These are phyloP conservation scores for Penicillium sp. DNA, from an alignment of 2,329 filamentous ascomycete species.

Conservation along the genomic window DNA sequence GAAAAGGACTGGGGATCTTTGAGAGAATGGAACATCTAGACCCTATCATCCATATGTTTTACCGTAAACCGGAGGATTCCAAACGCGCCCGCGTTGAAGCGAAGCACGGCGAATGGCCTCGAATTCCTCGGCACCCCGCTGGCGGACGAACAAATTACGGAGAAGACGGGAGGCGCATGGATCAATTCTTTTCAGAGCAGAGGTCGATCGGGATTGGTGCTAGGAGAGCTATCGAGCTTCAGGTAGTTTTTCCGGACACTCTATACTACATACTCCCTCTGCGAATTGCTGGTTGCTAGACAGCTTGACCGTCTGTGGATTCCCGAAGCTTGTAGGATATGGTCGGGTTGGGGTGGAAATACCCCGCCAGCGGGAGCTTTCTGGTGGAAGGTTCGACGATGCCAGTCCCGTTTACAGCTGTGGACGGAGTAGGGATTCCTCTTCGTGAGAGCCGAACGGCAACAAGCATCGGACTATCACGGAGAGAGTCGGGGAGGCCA, in stretches of 20 bases:
- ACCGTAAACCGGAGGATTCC: slow-evolving; percentile 7
- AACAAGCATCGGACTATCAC: slow-evolving; percentile 20
- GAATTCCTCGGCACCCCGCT: slow-evolving; percentile 30
- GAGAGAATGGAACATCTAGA: background rate
- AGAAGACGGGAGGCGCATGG: slow-evolving; percentile 9
- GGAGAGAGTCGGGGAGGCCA: slow-evolving; percentile 19
- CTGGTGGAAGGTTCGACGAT: background rate
- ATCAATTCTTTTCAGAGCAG: slow-evolving; percentile 9
- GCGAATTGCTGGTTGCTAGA: background rate
- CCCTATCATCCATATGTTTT: too few relatives aligned
- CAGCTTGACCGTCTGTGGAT: background rate
- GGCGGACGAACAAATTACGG: slow-evolving; percentile 31
- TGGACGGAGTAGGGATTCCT: too few relatives aligned
- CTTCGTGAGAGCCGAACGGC: background rate
- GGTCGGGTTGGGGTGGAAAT: background rate
- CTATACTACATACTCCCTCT: background rate
- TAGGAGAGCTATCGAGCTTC: background rate
- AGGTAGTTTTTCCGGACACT: background rate
- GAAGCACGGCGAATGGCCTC: slow-evolving; percentile 23
- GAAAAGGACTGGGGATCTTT: background rate
- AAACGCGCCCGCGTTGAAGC: slow-evolving; percentile 4
- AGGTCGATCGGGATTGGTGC: background rate
- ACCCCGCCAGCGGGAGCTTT: slow-evolving; percentile 4
- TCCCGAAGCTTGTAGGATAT: background rate
- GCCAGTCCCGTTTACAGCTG: background rate